Conservation (phyloP, 2,329 filamentous ascomycete species). For the Fusarium vanettenii region DNA sequence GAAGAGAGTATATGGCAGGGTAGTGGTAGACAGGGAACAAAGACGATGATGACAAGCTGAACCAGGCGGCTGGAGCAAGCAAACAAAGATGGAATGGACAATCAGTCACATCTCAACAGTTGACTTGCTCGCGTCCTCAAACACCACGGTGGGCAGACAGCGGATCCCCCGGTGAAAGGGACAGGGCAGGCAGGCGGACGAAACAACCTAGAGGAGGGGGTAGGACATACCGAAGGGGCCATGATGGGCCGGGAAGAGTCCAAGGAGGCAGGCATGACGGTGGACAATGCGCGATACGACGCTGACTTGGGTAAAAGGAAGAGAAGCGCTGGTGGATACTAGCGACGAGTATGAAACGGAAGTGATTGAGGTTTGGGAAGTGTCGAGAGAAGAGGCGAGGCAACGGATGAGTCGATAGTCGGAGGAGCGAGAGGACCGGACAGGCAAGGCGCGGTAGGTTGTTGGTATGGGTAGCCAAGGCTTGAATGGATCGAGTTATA, state of each 20-base stretch:
- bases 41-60: conserved; percentile 29
- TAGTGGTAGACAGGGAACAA: neutral
- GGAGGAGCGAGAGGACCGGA: neutral
- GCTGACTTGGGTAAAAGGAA: conserved; percentile 5
- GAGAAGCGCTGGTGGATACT: conserved; percentile 9
- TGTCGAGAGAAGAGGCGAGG: neutral
- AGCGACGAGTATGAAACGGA: conserved; percentile 16
- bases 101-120: conserved; percentile 24
- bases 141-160: conserved; percentile 30
- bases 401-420: neutral
- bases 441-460: neutral
- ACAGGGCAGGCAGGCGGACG: conserved; percentile 3
- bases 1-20: neutral
- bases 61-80: conserved; percentile 21
- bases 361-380: neutral
- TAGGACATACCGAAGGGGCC: conserved; percentile 68
- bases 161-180: conserved; percentile 5
- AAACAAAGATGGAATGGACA: conserved; percentile 9
- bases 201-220: conserved; percentile 10
- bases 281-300: conserved; percentile 33
- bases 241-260: conserved; percentile 72
- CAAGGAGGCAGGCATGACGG: conserved; percentile 66
- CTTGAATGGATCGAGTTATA: neutral
- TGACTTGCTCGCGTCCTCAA: conserved; percentile 10
- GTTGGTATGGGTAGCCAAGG: neutral